A percentile compares a stretch with the other conserved stretches of the same genome.
phyloP scores from a whole-genome alignment of 2,329 filamentous ascomycete species.

The Alternaria metachromatica region DNA sequence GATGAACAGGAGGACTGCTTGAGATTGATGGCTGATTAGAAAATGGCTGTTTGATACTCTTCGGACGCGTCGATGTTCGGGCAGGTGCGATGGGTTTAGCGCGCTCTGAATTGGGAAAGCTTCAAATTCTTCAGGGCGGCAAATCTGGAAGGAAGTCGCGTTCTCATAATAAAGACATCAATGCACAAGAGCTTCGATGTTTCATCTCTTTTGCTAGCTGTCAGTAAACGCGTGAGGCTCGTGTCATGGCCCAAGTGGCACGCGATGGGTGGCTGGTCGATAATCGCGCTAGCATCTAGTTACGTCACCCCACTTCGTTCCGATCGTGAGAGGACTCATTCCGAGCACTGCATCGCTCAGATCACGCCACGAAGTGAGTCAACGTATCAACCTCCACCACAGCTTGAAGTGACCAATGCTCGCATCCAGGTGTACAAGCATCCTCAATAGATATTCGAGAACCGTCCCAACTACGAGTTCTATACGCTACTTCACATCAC shows the following conservation, averaged over 20 bases:
- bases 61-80: neutral
- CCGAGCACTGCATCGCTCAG: neutral
- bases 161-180: neutral
- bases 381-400: neutral
- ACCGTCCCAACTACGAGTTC: neutral
- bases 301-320: slow-evolving; percentile 37
- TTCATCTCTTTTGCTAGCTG: neutral
- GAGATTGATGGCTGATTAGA: neutral
- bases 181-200: neutral
- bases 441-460: neutral
- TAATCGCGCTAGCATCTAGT: slow-evolving; percentile 9
- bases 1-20: neutral
- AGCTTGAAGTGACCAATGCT: slow-evolving; percentile 3
- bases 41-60: neutral
- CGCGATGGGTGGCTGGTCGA: neutral
- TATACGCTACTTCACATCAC: neutral
- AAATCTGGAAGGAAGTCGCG: neutral
- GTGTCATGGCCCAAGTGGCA: neutral
- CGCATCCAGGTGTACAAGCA: neutral
- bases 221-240: neutral
- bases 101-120: neutral
- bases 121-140: neutral
- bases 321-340: slow-evolving; percentile 27
- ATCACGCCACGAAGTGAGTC: slow-evolving; percentile 20
- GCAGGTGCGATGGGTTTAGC: neutral